These are phyloP conservation scores for Zygosaccharomyces pseudobailii DNA, from an alignment of 1,139 yeast genomes.

Conservation along the genomic window DNA sequence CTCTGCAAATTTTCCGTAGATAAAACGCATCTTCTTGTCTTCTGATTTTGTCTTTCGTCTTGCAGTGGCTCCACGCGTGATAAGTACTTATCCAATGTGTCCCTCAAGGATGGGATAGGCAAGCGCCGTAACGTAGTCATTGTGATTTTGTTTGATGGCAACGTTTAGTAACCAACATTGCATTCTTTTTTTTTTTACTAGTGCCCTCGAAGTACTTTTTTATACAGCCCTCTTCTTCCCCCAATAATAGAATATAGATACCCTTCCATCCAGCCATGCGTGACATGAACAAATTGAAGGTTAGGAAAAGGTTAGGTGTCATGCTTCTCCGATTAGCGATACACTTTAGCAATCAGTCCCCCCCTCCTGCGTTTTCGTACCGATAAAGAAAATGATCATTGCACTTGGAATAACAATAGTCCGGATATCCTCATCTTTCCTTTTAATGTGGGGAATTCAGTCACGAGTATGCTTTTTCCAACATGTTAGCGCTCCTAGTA, in stretches of 20 bases:
- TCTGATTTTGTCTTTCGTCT: conserved; percentile 61
- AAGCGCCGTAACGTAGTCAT: conserved; percentile 29
- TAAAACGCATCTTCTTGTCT: conserved; percentile 56
- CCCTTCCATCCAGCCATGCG: conserved; percentile 2
- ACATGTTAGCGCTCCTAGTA: too few species aligned
- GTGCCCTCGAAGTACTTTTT: background rate
- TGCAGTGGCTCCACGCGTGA: conserved; percentile 69
- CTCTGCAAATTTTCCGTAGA: conserved; percentile 53
- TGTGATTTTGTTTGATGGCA: background rate
- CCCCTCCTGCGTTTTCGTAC: background rate
- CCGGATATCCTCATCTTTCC: background rate
- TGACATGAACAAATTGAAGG: background rate
- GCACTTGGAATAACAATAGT: background rate
- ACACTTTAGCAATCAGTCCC: background rate
- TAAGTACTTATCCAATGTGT: conserved; percentile 61
- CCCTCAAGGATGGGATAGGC: conserved; percentile 71
- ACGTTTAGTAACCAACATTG: too few species aligned
- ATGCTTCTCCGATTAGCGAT: background rate
- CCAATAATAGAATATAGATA: background rate
- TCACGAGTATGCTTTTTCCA: too few species aligned
- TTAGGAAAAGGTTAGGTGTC: background rate
- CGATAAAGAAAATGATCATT: background rate
- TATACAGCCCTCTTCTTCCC: background rate
- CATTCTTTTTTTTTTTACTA: too few species aligned
- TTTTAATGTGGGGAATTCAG: background rate